Evolutionary conservation across 2,329 filamentous ascomycete species (phyloP).

Genomic region (Aspergillus glaucus): DNA sequence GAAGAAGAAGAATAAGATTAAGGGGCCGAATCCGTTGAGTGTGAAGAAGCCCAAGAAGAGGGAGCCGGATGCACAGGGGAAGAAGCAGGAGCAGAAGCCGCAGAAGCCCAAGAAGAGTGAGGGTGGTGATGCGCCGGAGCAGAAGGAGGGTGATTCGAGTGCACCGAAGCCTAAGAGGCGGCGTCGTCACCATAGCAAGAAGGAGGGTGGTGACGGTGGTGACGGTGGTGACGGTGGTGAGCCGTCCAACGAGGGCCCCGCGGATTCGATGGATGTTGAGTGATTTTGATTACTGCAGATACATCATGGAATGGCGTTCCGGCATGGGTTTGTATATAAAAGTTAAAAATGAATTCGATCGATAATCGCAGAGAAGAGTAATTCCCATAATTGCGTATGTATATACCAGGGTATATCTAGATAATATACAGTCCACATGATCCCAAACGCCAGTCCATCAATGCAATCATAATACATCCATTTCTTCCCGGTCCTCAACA

Average conservation of each 20-base stretch:
- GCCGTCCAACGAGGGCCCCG: background rate
- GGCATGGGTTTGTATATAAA: constrained; percentile 3
- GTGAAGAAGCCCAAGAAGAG: constrained; percentile 43
- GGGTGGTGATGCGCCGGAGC: constrained; percentile 15
- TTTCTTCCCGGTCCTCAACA: no score
- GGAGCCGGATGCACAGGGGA: constrained; percentile 8
- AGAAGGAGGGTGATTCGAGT: constrained; percentile 17
- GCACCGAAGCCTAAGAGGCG: constrained; percentile 29
- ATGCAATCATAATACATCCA: background rate
- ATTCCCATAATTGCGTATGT: background rate
- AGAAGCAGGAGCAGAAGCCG: constrained; percentile 14
- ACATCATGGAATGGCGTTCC: constrained; percentile 24
- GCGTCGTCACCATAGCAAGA: constrained; percentile 27
- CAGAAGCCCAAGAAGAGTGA: constrained; percentile 7
- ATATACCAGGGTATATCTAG: constrained; percentile 1
- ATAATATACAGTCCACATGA: background rate
- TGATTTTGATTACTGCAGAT: constrained; percentile 1
- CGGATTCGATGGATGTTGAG: constrained; percentile 10
- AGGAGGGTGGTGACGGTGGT: constrained; percentile 12
- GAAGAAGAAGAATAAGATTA: constrained; percentile 33
- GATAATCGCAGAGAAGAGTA: background rate
- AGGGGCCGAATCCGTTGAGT: constrained; percentile 44
- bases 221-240: constrained; percentile 9
- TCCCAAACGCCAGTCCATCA: background rate
- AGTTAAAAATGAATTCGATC: background rate